Evolutionary conservation across 192 early-diverging fungal species (phyloP), one percentile per base, ranked within the genome.

Genomic region (Coemansia asiatica): DNA sequence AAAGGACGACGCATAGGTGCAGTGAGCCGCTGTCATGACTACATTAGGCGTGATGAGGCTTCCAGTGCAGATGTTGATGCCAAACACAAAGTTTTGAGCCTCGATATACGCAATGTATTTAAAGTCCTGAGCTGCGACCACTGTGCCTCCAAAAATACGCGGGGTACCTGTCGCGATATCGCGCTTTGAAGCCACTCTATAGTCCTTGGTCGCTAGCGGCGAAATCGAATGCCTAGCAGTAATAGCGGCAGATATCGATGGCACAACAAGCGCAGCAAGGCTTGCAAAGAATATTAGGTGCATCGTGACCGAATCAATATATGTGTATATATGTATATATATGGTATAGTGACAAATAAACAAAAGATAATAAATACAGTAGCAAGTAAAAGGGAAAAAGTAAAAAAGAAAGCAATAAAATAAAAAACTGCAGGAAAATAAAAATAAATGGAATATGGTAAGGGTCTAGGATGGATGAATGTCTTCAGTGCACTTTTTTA

Each of bases 11-110:
- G 28, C 61, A 44, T 60, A 74, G 4, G 58, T 63, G 38, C 83
- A 84, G 57, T 84, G 83, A 1, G 60, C 77, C 12, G 83, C 83
- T 1, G 83, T 84, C 60, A 84, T 62, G 12, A 84, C 69, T 23
- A 74, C 71, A 28, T 78, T 71, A 19, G 74, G 66, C n/a, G 77
- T 67, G 19, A 84, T 69, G 0, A 84, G 71, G n/a, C 66, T 72
- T 26, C 74, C 72, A 3, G 75, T 76, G 69, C 83, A 84, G 23
- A 63, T 36, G 35, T 47, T 40, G 15, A 59, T 63, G 33, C 61
- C 63, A 12, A 28, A 19, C 28, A 54, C 12, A 19, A 54, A 28
- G 56, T 51, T 69, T 35, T 53, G 26, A 5, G 64, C 53, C 28
- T 64, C 67, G 18, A 83, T 55, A 23, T 71, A 72, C 2, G 68